phyloP scores from a whole-genome alignment of 148 eudicot species.

The Spergularia marina region DNA sequence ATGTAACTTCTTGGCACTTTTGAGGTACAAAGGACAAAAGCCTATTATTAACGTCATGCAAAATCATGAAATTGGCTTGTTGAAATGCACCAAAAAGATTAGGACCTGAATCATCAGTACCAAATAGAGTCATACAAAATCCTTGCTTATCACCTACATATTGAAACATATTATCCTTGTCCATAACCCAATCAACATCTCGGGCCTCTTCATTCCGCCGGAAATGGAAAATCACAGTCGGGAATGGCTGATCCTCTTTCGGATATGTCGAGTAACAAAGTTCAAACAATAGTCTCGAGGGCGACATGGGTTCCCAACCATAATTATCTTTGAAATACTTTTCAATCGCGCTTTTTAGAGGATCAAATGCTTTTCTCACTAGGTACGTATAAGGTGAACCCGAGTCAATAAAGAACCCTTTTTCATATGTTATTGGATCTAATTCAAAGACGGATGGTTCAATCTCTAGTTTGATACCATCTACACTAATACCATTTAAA shows the following conservation, averaged over 20 bases:
- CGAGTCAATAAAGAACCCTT: constrained; percentile 18
- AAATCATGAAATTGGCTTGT: constrained; percentile 17
- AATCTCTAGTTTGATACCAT: neutral
- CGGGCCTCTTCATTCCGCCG: neutral
- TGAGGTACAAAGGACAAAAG: constrained; percentile 12
- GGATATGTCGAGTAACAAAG: constrained; percentile 16
- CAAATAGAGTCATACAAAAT: constrained; percentile 13
- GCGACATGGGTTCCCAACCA: neutral
- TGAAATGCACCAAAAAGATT: constrained; percentile 18
- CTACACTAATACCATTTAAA: constrained; percentile 12
- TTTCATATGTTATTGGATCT: neutral
- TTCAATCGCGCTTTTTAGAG: neutral
- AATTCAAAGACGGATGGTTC: constrained; percentile 20
- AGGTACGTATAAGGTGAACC: constrained; percentile 23
- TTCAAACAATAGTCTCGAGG: neutral
- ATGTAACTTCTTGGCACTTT: neutral
- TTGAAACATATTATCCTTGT: constrained; percentile 14
- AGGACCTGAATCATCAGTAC: constrained; percentile 1
- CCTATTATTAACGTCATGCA: neutral
- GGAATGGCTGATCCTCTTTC: neutral
- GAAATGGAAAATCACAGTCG: constrained; percentile 14
- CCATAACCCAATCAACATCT: constrained; percentile 8
- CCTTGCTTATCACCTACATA: neutral
- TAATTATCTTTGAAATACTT: neutral
- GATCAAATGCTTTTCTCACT: neutral